Evolutionary conservation across 768 basidiomycete species (phyloP).

Genomic region (Mycena metata): DNA sequence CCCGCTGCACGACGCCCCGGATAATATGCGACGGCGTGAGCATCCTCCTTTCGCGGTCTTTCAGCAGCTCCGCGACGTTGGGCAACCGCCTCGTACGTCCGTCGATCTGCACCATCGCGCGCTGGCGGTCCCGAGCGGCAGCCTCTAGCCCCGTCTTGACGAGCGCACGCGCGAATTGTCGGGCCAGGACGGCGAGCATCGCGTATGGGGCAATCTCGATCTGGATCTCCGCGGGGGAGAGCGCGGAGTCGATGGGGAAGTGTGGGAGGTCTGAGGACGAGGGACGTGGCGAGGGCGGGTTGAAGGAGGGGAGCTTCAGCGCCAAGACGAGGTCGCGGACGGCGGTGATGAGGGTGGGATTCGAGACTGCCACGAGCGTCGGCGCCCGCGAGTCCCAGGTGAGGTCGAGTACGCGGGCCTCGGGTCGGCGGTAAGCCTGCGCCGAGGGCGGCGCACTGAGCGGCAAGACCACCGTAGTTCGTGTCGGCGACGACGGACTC

Average conservation of each 20-base stretch:
- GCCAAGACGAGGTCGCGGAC: conserved; percentile 45
- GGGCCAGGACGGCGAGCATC: conserved; percentile 52
- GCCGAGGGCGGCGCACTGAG: neutral
- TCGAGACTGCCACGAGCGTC: conserved; percentile 45
- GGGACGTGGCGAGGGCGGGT: conserved; percentile 13
- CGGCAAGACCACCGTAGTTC: conserved; percentile 7
- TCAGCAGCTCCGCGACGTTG: conserved; percentile 34
- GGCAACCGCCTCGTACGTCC: conserved; percentile 35
- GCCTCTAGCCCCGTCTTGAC: conserved; percentile 54
- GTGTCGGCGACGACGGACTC: neutral
- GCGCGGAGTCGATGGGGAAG: conserved; percentile 48
- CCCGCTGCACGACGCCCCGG: conserved; percentile 52
- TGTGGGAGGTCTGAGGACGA: conserved; percentile 23
- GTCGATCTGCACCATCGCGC: conserved; percentile 36
- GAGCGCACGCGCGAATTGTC: conserved; percentile 52
- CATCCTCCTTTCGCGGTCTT: conserved; percentile 37
- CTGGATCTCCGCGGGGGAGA: conserved; percentile 46
- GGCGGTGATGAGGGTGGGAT: conserved; percentile 51
- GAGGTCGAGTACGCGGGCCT: conserved; percentile 1
- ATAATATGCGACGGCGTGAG: conserved; percentile 62
- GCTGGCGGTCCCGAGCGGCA: conserved; percentile 49
- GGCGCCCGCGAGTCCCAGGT: conserved; percentile 32
- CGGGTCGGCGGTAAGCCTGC: neutral
- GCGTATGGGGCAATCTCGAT: conserved; percentile 56
- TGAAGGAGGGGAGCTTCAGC: conserved; percentile 47